Evolutionary conservation across 108 stramenopile species (phyloP), one percentile per base, ranked within the genome.

Genomic region (Cylindrotheca closterium): DNA sequence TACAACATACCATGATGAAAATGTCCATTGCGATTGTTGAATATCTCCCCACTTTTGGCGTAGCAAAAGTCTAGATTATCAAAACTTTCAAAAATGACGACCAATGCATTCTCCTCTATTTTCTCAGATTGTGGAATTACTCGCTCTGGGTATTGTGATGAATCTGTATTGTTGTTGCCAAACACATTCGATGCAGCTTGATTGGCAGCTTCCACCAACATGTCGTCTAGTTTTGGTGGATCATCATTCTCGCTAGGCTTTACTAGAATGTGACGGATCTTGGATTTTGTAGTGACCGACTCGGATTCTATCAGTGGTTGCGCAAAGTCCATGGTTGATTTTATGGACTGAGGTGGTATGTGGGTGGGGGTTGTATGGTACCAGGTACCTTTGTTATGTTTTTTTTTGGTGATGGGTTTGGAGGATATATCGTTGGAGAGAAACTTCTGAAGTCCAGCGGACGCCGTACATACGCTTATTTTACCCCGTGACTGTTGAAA

Each of bases 1-100:
- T 42, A 15, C 7, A 15, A 42, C 37, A 42, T 42, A 42, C 37
- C 77, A 75, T 95, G 94, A 63, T 83, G 79, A 59, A 95, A 95
- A 66, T 87, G 81, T 8, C 94, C 94, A 56, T 95, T 92, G 24
- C 91, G 85, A 79, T 95, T 95, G 47, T 60, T 68, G 67, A 90
- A 92, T n/a, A 80, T 70, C 3, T 60, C 78, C 21, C 77, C 77
- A 3, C 73, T 77, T 53, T 78, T 75, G 58, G 89, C 87, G 56
- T 95, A 95, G 30, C 84, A 85, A 80, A 95, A 95, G 58, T 82
- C 83, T 4, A 92, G 67, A 48, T 71, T 78, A 59, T 89, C 85
- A 74, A 91, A 92, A 59, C 82, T 83, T 71, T 89, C 86, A 61
- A 92, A 91, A 19, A 94, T 88, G 0, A 94, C 93, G 21, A 91